Base-by-base conservation (phyloP, 2,329 filamentous ascomycete genomes). In the Dothideomycetidae sp. region DNA sequence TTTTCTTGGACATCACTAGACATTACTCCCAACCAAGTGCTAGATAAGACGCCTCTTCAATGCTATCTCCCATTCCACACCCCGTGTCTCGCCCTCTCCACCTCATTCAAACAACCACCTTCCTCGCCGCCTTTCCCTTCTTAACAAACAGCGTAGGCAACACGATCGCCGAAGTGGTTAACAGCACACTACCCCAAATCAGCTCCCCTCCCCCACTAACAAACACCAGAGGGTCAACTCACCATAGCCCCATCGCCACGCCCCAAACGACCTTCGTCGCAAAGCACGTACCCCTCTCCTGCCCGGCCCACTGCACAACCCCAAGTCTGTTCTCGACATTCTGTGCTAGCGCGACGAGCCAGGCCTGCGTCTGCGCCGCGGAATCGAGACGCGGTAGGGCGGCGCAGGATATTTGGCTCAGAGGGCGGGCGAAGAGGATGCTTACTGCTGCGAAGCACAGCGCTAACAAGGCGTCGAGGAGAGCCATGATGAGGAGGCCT, bases 221-320 rank as follows among this genome's bases (percentile, higher is more conserved):
- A 36, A n/a, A 26, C n/a, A n/a, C 14, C 29, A 21, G 11, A 4
- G 15, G 19, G 10, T 10, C 19, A 33, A 64, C 67, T 53, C 53
- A 74, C 70, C 70, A 84, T 34, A 92, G 69, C 3, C 76, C 76
- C 57, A 93, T 86, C 55, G 75, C 73, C 42, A 93, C 60, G 1
- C 84, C 85, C 86, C 85, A 93, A 46, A 90, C 73, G 11, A 80
- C 73, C 68, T 93, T 92, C 56, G 85, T 75, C 64, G 90, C 76
- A 51, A 77, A 75, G 63, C 86, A 94, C 39, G 81, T 80, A 12
- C 70, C 52, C 53, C 66, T 70, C 10, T 65, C 73, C 5, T 68
- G 65, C n/a, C 70, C 71, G 31, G 73, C 70, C 70, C 71, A 77
- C 40, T 63, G 57, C 10, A 52, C 50, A 42, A 74, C 62, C 13